phyloP scores from a whole-genome alignment of 2,329 filamentous ascomycete genomes.

The Xylaria sp. region DNA sequence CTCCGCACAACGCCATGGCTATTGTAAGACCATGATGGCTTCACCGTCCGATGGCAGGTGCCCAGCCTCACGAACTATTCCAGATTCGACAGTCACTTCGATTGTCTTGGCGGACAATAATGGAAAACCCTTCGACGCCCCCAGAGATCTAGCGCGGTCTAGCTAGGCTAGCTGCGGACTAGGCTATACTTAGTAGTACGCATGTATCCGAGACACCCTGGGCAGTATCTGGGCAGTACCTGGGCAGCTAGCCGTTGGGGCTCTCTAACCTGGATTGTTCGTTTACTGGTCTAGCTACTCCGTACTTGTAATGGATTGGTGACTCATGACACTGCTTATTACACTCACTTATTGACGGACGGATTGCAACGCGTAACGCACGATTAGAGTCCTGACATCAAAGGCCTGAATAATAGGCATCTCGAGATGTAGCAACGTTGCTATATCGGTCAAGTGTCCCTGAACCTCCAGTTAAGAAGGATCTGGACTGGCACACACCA shows the following conservation, averaged over 20 bases:
- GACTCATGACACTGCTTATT: neutral
- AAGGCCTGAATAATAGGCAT: no score
- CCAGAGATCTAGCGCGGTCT: constrained; percentile 22
- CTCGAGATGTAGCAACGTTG: no score
- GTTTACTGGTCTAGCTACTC: neutral
- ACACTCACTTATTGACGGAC: neutral
- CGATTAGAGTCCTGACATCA: neutral
- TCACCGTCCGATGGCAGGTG: neutral
- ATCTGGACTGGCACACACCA: neutral
- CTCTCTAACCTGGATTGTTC: constrained; percentile 7
- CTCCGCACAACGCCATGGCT: neutral
- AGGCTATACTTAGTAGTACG: no score
- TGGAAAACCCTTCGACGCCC: constrained; percentile 13
- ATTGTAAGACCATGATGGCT: constrained; percentile 16
- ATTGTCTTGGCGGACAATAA: neutral
- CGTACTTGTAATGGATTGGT: neutral
- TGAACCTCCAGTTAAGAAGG: neutral
- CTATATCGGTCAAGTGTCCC: neutral
- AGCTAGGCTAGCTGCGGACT: constrained; percentile 2
- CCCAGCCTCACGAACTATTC: neutral
- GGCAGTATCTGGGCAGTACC: constrained; percentile 6
- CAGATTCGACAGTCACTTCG: constrained; percentile 10
- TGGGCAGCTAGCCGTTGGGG: constrained; percentile 21
- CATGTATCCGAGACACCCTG: neutral
- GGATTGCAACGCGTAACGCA: neutral